A percentile compares a stretch with the other conserved stretches of the same genome.
phyloP scores from a whole-genome alignment of 768 basidiomycete genomes.

The Lepiota venenata region DNA sequence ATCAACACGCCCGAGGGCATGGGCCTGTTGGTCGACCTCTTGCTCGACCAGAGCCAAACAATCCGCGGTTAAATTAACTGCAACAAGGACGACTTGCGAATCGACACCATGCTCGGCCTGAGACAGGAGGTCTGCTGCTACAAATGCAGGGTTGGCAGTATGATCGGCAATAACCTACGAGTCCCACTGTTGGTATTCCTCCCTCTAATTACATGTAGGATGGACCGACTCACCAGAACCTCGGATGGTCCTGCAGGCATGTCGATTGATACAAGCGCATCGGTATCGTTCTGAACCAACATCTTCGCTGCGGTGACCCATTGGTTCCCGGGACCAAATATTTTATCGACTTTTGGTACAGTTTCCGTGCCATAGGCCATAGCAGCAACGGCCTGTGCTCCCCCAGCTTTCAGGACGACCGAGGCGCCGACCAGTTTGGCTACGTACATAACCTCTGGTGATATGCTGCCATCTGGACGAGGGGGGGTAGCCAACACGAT shows the following conservation, averaged over 20 bases:
- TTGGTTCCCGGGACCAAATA: conserved; percentile 98
- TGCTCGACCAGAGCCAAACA: conserved; percentile 73
- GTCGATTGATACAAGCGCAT: conserved; percentile 94
- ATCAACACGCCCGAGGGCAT: conserved; percentile 80
- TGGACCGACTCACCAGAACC: conserved; percentile 70
- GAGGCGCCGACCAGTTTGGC: conserved; percentile 89
- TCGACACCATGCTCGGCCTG: conserved; percentile 99
- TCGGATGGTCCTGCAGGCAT: conserved; percentile 99
- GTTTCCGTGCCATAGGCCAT: conserved; percentile 95
- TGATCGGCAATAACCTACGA: conserved; percentile 91
- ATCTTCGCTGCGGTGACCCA: conserved; percentile 99
- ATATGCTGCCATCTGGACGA: conserved; percentile 85
- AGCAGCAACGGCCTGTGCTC: conserved; percentile 94
- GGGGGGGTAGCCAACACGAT: conserved; percentile 98
- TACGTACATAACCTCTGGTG: conserved; percentile 97
- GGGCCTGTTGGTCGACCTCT: conserved; percentile 86
- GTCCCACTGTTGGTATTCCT: neutral
- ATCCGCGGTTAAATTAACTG: conserved; percentile 61
- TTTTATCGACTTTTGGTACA: conserved; percentile 98
- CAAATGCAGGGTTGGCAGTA: conserved; percentile 82
- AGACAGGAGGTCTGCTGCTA: conserved; percentile 94
- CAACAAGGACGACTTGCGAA: conserved; percentile 95
- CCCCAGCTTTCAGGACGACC: conserved; percentile 90
- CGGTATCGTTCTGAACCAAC: conserved; percentile 98
- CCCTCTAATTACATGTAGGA: neutral